Base-by-base conservation (phyloP, 495 filamentous ascomycete species). In the Daldinia loculata region DNA sequence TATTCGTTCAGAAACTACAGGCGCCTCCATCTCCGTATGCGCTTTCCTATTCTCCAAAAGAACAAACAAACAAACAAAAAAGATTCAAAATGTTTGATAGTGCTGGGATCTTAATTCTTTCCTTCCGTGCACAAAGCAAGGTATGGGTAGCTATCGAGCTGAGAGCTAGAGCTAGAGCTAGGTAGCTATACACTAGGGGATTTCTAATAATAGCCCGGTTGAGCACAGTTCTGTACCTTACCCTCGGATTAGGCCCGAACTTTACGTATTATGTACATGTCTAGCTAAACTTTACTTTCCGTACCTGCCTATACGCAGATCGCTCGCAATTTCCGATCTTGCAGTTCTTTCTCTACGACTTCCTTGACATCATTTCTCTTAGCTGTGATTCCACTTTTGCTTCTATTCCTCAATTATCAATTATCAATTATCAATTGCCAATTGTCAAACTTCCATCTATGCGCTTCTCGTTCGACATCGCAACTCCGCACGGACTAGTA, bases 321-420 rank as follows among this genome's bases (percentile, higher is more conserved):
- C 64, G 67, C 39, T 74, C 32, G 60, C 56, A 68, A 74, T 71
- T 74, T 74, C 67, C 67, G 67, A 71, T 67, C 67, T 68, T 64
- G 68, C 68, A 74, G 61, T 36, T 63, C 14, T 61, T 41, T 63
- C 30, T 57, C 27, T 69, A 62, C 38, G 53, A 55, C 48, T 17
- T 52, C 29, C 58, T 66, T 36, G 36, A 61, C 61, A 60, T 29
- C 38, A 48, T 63, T 50, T 55, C 60, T 48, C 60, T 32, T 56
- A 56, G 30, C 8, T 11, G 8, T 26, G 9, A 30, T 56, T 34
- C 30, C 29, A 56, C 53, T 41, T 43, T 38, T 4, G 11, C 52
- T 64, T 53, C 17, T 55, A 30, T 34, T 53, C 11, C 50, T 24
- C 9, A 39, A 48, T 24, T 36, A 0, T 39, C 27, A 36, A 22